Percentiles rank a stretch among this genome's conserved stretches.
Evolutionary conservation across 1,284 basidiomycete genomes (phyloP).

Genomic region (Melampsora americana): DNA sequence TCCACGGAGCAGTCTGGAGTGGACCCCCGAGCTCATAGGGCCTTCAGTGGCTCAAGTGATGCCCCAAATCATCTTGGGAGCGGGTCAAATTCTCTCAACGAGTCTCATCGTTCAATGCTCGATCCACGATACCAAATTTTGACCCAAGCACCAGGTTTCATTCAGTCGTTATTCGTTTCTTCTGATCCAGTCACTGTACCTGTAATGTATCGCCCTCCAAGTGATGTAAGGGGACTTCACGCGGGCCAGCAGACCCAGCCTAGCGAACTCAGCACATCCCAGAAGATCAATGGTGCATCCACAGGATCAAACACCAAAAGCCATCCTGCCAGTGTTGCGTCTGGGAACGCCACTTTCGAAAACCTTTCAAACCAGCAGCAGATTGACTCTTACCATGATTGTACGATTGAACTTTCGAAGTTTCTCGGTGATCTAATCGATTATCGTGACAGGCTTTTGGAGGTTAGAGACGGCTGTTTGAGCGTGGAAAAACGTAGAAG

Average conservation of each 20-base stretch:
- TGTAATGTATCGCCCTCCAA: neutral
- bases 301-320: neutral
- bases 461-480: conserved; percentile 31
- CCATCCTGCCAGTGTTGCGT: neutral
- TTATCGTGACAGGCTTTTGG: conserved; percentile 20
- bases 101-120: neutral
- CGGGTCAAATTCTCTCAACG: neutral
- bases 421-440: conserved; percentile 27
- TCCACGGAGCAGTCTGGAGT: too few species aligned
- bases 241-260: too few species aligned
- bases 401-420: neutral
- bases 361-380: neutral
- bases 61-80: neutral
- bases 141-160: conserved; percentile 6
- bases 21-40: too few species aligned
- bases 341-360: neutral
- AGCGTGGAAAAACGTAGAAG: conserved; percentile 33
- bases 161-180: conserved; percentile 14
- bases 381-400: conserved; percentile 4
- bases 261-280: neutral
- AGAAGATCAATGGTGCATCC: neutral
- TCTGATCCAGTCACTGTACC: conserved; percentile 1
- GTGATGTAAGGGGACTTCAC: too few species aligned
- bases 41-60: neutral
- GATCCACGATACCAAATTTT: conserved; percentile 21